Evolutionary conservation across 1,284 basidiomycete genomes (phyloP).

Genomic region (Testicularia cyperi): DNA sequence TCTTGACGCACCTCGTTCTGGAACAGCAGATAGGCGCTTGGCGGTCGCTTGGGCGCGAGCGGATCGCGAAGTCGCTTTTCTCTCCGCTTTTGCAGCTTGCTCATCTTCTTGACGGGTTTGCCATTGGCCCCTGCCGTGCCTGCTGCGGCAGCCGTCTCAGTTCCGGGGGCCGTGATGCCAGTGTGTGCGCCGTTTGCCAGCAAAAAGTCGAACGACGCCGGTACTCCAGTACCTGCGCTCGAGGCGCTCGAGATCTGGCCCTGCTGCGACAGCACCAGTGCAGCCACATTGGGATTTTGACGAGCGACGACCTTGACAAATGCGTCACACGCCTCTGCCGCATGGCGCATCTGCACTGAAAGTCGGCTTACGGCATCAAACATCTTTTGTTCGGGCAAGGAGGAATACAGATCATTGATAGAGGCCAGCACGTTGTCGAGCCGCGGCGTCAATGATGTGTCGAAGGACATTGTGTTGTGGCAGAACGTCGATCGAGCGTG

Average conservation of each 20-base stretch:
- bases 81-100: conserved; percentile 41
- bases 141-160: conserved; percentile 24
- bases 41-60: conserved; percentile 52
- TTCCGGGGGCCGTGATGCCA: conserved; percentile 10
- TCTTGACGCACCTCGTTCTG: conserved; percentile 54
- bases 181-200: conserved; percentile 33
- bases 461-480: no score
- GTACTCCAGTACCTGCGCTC: conserved; percentile 11
- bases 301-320: conserved; percentile 44
- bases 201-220: conserved; percentile 36
- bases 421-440: no score
- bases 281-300: conserved; percentile 43
- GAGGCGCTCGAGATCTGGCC: conserved; percentile 27
- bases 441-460: no score
- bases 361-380: conserved; percentile 41
- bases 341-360: conserved; percentile 40
- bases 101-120: conserved; percentile 34
- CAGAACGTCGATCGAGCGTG: no score
- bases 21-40: conserved; percentile 53
- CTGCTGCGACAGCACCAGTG: conserved; percentile 37
- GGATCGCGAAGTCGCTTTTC: conserved; percentile 48
- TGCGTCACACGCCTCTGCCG: conserved; percentile 41
- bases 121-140: conserved; percentile 27
- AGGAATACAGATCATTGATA: no score
- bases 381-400: no score